These are phyloP conservation scores for Daldinia eschscholtzii DNA, from an alignment of 2,329 filamentous ascomycete species.

Conservation along the genomic window DNA sequence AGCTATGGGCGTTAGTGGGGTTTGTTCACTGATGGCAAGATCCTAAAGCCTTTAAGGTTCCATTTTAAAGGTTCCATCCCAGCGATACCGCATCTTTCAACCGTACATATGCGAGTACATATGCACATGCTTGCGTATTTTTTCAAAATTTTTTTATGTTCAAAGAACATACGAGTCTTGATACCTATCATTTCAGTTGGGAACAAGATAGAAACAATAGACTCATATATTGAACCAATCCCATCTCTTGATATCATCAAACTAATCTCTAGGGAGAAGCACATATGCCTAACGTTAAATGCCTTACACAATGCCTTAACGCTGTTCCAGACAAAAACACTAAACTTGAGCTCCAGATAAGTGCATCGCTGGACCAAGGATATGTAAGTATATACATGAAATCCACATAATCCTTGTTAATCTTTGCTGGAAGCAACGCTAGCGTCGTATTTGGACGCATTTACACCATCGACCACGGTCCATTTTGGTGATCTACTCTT, in stretches of 20 bases:
- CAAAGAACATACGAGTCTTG: constrained; percentile 23
- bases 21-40: background rate
- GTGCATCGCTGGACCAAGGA: constrained; percentile 13
- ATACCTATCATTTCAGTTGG: constrained; percentile 8
- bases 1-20: background rate
- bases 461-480: constrained; percentile 13
- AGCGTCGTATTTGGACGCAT: constrained; percentile 32
- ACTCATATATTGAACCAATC: constrained; percentile 1
- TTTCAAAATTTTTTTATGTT: background rate
- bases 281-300: constrained; percentile 8
- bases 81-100: constrained; percentile 18
- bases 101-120: constrained; percentile 4
- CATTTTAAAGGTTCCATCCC: constrained; percentile 5
- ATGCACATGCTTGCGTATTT: constrained; percentile 2
- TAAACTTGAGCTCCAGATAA: constrained; percentile 9
- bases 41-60: background rate
- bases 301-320: constrained; percentile 15
- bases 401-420: constrained; percentile 23
- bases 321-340: constrained; percentile 1
- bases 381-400: constrained; percentile 20
- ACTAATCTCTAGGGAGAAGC: constrained; percentile 9
- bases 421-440: constrained; percentile 31
- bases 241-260: background rate
- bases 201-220: constrained; percentile 1
- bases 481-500: constrained; percentile 31